phyloP scores from a whole-genome alignment of 345 rosid genomes.

The Heritiera littoralis region DNA sequence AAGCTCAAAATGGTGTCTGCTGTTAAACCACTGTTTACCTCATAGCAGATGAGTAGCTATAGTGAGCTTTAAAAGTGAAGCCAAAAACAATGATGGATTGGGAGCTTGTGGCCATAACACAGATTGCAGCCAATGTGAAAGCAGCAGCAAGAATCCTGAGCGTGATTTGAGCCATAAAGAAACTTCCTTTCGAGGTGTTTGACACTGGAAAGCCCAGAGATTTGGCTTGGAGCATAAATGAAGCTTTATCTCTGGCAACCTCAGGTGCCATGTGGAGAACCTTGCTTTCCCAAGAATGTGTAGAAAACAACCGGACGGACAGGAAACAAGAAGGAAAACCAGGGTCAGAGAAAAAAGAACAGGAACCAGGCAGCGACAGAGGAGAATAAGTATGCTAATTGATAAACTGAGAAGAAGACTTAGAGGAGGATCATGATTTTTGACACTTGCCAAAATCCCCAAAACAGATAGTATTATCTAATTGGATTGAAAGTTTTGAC shows the following conservation, averaged over 20 bases:
- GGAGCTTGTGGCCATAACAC: constrained; percentile 37
- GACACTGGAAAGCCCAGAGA: not conserved
- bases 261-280: constrained; percentile 21
- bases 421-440: not conserved
- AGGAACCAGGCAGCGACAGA: not conserved
- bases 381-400: not conserved
- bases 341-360: not conserved
- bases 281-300: not conserved
- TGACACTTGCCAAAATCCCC: too few relatives aligned
- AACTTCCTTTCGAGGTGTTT: constrained; percentile 12
- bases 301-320: not conserved
- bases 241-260: constrained; percentile 9
- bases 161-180: constrained; percentile 35
- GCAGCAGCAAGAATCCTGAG: constrained; percentile 44
- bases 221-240: constrained; percentile 21
- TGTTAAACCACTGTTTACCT: constrained; percentile 32
- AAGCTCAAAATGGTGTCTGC: not conserved
- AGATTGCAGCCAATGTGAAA: constrained; percentile 40
- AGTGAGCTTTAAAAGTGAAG: constrained; percentile 32
- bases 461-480: too few relatives aligned
- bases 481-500: too few relatives aligned
- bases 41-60: constrained; percentile 43
- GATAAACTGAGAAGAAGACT: not conserved
- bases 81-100: constrained; percentile 34
- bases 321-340: not conserved